Evolutionary conservation across 176 grass and related monocot species (phyloP).

Genomic region (Bolboschoenus planiculmis): DNA sequence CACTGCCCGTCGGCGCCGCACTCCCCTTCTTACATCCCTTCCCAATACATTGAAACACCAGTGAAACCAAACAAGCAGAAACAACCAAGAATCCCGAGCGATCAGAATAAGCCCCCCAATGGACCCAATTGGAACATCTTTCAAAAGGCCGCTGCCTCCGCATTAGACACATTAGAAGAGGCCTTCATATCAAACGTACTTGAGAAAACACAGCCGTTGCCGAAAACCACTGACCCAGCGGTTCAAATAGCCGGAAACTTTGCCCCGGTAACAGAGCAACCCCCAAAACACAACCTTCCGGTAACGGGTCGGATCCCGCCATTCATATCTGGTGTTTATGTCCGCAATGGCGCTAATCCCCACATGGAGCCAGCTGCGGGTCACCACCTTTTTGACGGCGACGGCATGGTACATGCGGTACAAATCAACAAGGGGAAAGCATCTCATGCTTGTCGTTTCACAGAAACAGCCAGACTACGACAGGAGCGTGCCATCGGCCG

Average conservation of each 20-base stretch:
- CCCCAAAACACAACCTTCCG: slow-evolving; percentile 23
- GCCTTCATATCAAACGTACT: slow-evolving; percentile 42
- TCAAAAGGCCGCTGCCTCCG: slow-evolving; percentile 44
- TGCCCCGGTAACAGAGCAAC: slow-evolving; percentile 54
- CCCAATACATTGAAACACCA: not conserved
- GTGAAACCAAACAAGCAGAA: not conserved
- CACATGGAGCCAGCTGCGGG: slow-evolving; percentile 45
- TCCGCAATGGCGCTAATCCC: slow-evolving; percentile 83
- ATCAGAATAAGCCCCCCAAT: not conserved
- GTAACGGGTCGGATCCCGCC: slow-evolving; percentile 69
- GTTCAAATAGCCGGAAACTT: slow-evolving; percentile 85
- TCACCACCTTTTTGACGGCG: slow-evolving; percentile 93
- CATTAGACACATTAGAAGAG: slow-evolving; percentile 55
- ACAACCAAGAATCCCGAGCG: not conserved
- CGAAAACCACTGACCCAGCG: slow-evolving; percentile 46
- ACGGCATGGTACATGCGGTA: slow-evolving; percentile 91
- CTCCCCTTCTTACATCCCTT: not conserved
- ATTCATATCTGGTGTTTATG: slow-evolving; percentile 71
- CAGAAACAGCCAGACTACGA: slow-evolving; percentile 45
- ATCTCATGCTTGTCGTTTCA: slow-evolving; percentile 73
- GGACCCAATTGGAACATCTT: slow-evolving; percentile 31
- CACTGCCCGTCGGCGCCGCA: slow-evolving; percentile 1
- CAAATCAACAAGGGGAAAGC: slow-evolving; percentile 47
- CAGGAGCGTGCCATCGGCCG: slow-evolving; percentile 40
- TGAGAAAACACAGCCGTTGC: slow-evolving; percentile 39